Base-by-base conservation (phyloP, 2,329 filamentous ascomycete species). In the Ampelomyces quisqualis region DNA sequence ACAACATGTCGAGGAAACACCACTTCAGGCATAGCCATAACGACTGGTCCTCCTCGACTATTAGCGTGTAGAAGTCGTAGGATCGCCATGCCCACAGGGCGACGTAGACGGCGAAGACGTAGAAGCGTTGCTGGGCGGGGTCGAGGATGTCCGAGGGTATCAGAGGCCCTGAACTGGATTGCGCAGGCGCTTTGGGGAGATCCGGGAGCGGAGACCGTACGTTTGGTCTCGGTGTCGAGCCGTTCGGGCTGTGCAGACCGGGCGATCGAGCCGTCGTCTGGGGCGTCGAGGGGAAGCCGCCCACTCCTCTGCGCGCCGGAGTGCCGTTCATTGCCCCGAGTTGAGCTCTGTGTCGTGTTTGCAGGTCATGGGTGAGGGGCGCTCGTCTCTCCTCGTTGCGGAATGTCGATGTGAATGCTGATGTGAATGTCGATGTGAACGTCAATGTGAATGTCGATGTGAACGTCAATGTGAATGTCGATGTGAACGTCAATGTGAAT, bases 1-100 rank as follows among this genome's bases (percentile, higher is more conserved):
- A 96, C 17, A 85, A 70, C 46, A 87, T 86, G 71, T 98, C 93
- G 49, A 98, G 80, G 43, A 83, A 77, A 49, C 88, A 80, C 93
- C 93, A 98, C 78, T 97, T 98, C 61, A 95, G 73, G 64, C 96
- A 96, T 34, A 91, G 78, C 79, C 83, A 86, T 47, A 93, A 84
- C n/a, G 90, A 95, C 59, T 89, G 85, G 43, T 87, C 81, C 51
- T 94, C 88, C 51, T 91, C 86, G 42, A 90, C 84, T 26, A 90
- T 77, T 48, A 91, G 72, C 42, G 80, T 81, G 51, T 83, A 81
- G 75, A 88, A 95, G 72, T 98, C 90, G 68, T 90, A 95, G 22
- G 93, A 71, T 59, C 89, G 85, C 85, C 88, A 97, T 46, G 82
- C 83, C 69, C 87, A 78, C 17, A 98, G 72, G 21, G 79, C 75